Evolutionary conservation across 2,329 filamentous ascomycete genomes (phyloP).

Genomic region (Colletotrichum chlorophyti): DNA sequence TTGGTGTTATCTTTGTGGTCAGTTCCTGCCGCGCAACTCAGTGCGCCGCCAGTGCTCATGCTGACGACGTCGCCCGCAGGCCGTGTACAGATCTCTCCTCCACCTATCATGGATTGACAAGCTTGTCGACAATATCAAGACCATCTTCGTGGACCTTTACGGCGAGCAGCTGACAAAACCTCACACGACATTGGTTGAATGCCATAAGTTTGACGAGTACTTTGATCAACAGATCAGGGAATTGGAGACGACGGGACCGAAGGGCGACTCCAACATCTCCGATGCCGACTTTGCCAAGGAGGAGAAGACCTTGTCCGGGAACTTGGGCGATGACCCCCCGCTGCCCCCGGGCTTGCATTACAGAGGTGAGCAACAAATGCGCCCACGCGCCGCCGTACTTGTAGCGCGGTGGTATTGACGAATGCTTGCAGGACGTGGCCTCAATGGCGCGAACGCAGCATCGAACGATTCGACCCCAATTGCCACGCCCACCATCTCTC

Average conservation of each 20-base stretch:
- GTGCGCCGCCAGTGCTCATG: slow-evolving; percentile 2
- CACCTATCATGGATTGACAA: slow-evolving; percentile 98
- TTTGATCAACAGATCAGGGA: slow-evolving; percentile 93
- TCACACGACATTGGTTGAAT: slow-evolving; percentile 79
- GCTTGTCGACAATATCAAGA: slow-evolving; percentile 92
- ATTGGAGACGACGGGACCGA: slow-evolving; percentile 66
- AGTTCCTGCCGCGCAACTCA: neutral
- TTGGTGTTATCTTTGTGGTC: slow-evolving; percentile 94
- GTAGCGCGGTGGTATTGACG: too few species aligned
- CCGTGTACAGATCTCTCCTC: slow-evolving; percentile 93
- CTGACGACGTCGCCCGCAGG: slow-evolving; percentile 57
- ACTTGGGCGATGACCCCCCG: slow-evolving; percentile 46
- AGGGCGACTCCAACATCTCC: slow-evolving; percentile 34
- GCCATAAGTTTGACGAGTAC: slow-evolving; percentile 84
- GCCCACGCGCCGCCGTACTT: neutral
- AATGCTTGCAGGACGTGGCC: slow-evolving; percentile 37
- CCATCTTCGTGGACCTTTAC: slow-evolving; percentile 90
- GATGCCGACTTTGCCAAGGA: slow-evolving; percentile 39
- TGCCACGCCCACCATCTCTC: slow-evolving; percentile 76
- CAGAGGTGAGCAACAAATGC: slow-evolving; percentile 23
- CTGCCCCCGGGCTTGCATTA: slow-evolving; percentile 31
- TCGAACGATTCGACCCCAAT: slow-evolving; percentile 75
- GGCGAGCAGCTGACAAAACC: slow-evolving; percentile 84
- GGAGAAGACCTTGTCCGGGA: slow-evolving; percentile 42
- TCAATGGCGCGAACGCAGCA: slow-evolving; percentile 41